Base-by-base conservation (phyloP, 2,329 filamentous ascomycete species). In the Nigrospora osmanthi region DNA sequence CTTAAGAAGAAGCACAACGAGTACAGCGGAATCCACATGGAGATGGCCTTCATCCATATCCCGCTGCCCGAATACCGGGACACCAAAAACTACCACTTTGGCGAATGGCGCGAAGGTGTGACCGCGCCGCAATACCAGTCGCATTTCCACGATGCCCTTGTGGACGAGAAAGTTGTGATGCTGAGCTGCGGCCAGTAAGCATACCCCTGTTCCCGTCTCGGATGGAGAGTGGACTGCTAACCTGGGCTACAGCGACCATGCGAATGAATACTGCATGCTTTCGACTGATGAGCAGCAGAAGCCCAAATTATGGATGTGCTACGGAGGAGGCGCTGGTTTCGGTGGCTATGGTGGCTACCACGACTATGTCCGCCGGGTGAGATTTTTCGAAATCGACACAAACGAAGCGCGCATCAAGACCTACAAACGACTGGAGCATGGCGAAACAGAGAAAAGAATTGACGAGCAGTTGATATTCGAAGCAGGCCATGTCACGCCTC, bases 1-100 rank as follows among this genome's bases (percentile, higher is more conserved):
- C 68, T 96, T 39, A 88, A 88, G 66, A 81, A 83, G 57, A 80
- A 80, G 48, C 90, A 95, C 61, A 77, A 78, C 49, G 82, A 89
- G 56, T 98, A 96, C 65, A 88, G 86, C 0, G 87, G 93, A 58
- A 85, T 89, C 42, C 93, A 97, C 62, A 87, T 98, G 78, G 87
- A 98, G 60, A 80, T 97, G 63, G 89, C 93, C 0, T 98, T 98
- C 61, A 94, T 98, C 50, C 93, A 98, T 62, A 98, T 98, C 45
- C 93, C 93, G 0, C 71, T 98, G 3, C 90, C 93, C 0, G 93
- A 98, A 63, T 96, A 96, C 58, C 73, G 77, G 35, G 76, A 83
- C 41, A 60, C 67, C 1, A 71, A 77, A 3, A 78, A 85, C 32
- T 70, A 69, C 3, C 69, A 72, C 39, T 77, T 85, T 15, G 93